phyloP scores from a whole-genome alignment of 1,284 basidiomycete species.

The Apiotrichum laibachii region DNA sequence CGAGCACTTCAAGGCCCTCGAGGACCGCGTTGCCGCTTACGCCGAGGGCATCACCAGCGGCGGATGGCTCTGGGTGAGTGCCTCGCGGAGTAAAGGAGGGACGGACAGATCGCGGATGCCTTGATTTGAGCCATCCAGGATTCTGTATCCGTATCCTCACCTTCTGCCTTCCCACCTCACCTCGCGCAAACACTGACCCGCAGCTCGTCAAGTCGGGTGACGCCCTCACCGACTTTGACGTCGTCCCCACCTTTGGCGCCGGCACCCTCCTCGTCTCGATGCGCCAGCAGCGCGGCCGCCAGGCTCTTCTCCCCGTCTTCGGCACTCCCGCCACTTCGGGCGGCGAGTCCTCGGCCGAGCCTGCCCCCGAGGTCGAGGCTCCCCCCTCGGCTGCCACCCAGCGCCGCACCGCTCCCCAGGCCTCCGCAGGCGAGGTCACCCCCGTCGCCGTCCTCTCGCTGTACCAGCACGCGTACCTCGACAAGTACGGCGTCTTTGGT shows the following conservation, averaged over 20 bases:
- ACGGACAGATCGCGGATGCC: constrained; percentile 2
- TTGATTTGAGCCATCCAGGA: neutral
- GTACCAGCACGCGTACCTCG: constrained; percentile 89
- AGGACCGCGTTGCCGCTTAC: constrained; percentile 44
- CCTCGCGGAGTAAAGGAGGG: neutral
- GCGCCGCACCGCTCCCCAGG: constrained; percentile 2
- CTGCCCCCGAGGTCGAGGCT: constrained; percentile 5
- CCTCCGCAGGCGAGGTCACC: constrained; percentile 7
- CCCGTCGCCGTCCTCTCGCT: constrained; percentile 72
- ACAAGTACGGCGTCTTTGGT: constrained; percentile 90
- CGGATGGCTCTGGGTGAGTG: constrained; percentile 74
- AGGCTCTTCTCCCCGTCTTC: constrained; percentile 29
- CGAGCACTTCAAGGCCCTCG: constrained; percentile 29
- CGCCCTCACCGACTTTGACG: constrained; percentile 32
- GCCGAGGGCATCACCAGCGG: constrained; percentile 56
- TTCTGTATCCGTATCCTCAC: neutral
- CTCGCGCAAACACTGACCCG: constrained; percentile 1
- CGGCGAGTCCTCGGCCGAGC: neutral
- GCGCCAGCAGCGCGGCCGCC: constrained; percentile 46
- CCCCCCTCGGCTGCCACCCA: neutral
- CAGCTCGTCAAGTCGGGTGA: constrained; percentile 42
- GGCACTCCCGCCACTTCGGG: constrained; percentile 23
- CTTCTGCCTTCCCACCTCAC: neutral
- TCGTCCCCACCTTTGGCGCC: constrained; percentile 70
- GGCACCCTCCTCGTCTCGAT: constrained; percentile 76